Percentiles rank a stretch among this genome's conserved stretches.
These are phyloP conservation scores for Gossypium davidsonii DNA, from an alignment of 441 rosid species.

Conservation along the genomic window DNA sequence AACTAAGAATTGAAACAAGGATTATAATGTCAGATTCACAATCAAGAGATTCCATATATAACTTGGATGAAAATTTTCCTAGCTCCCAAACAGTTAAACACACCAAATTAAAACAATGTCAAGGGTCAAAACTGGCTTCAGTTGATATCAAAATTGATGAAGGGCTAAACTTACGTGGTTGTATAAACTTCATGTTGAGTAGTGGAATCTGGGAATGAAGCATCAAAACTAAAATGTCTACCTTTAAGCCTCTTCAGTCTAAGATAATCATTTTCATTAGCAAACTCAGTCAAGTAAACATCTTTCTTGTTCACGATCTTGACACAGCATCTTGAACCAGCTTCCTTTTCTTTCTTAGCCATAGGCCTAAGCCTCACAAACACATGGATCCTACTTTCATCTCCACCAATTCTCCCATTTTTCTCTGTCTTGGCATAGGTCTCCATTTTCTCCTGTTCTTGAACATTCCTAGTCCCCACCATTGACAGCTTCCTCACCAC, in stretches of 20 bases:
- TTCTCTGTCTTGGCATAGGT: conserved; percentile 21
- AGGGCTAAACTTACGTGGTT: conserved; percentile 54
- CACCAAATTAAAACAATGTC: background rate
- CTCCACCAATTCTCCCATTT: conserved; percentile 16
- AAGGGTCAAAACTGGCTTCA: background rate
- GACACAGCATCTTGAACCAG: conserved; percentile 69
- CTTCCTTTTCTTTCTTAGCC: conserved; percentile 85
- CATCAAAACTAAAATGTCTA: conserved; percentile 80
- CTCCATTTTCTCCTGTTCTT: conserved; percentile 41
- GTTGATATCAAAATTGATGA: background rate
- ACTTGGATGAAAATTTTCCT: background rate
- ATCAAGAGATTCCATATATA: background rate
- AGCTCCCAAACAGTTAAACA: background rate
- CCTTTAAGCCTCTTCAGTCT: conserved; percentile 85
- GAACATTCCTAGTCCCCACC: conserved; percentile 33
- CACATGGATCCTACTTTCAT: conserved; percentile 55
- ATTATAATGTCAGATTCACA: background rate
- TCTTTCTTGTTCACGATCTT: conserved; percentile 73
- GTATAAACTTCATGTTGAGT: conserved; percentile 79
- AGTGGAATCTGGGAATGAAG: conserved; percentile 71
- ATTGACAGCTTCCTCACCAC: conserved; percentile 64
- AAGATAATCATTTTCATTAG: conserved; percentile 73
- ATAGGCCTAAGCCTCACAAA: conserved; percentile 93
- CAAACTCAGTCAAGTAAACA: conserved; percentile 76
- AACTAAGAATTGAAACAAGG: background rate